These are phyloP conservation scores for Pluteus cervinus DNA, from an alignment of 768 basidiomycete genomes.

Conservation along the genomic window DNA sequence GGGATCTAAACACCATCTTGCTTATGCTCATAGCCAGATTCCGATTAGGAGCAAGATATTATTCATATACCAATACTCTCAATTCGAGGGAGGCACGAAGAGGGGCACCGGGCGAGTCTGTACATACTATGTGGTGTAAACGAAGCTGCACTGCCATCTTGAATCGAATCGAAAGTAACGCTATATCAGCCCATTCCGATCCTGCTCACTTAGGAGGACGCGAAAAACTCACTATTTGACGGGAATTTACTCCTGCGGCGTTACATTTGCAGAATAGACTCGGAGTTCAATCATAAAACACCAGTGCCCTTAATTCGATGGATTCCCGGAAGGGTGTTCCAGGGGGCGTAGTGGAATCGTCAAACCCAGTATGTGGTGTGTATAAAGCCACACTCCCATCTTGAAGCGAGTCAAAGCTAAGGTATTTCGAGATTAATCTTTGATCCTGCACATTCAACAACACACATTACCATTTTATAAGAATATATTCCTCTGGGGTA, in stretches of 20 bases:
- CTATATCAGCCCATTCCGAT: too few species aligned
- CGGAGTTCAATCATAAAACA: conserved; percentile 48
- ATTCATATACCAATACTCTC: too few species aligned
- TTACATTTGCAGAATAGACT: too few species aligned
- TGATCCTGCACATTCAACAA: neutral
- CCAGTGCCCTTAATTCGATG: conserved; percentile 46
- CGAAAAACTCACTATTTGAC: too few species aligned
- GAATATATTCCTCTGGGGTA: conserved; percentile 40
- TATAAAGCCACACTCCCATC: conserved; percentile 37
- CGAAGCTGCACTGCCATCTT: conserved; percentile 33
- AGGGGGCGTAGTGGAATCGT: conserved; percentile 37
- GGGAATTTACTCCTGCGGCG: too few species aligned
- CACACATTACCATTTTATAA: conserved; percentile 47
- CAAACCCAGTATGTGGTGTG: conserved; percentile 48
- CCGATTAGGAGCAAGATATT: too few species aligned
- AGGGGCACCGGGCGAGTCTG: too few species aligned
- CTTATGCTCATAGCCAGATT: too few species aligned
- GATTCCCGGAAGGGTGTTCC: conserved; percentile 41
- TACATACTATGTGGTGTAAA: conserved; percentile 50
- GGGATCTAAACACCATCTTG: too few species aligned
- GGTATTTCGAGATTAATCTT: neutral
- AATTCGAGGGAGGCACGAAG: too few species aligned
- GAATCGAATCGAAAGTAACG: conserved; percentile 28
- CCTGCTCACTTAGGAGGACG: too few species aligned
- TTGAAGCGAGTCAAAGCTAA: conserved; percentile 33